Conservation (phyloP, 495 filamentous ascomycete species). For the Chaetomidium leptoderma region DNA sequence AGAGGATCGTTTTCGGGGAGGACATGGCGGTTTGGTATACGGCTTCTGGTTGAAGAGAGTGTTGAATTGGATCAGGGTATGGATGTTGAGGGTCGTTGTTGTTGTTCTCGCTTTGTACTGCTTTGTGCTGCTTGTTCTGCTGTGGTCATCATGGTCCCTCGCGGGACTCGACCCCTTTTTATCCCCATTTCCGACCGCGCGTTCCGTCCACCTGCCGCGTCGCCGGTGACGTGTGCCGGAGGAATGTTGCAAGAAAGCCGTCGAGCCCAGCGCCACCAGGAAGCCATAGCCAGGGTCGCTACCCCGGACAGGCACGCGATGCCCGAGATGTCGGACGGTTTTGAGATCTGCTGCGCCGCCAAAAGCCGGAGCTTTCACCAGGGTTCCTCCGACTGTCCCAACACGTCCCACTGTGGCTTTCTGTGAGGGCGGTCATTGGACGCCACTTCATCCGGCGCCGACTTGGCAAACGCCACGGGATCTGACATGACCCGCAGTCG, state of each 20-base stretch:
- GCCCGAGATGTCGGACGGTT: no score
- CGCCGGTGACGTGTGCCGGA: slow-evolving; percentile 3
- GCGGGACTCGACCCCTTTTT: slow-evolving; percentile 4
- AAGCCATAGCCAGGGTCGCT: not conserved
- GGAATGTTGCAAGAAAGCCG: not conserved
- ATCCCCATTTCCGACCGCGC: not conserved
- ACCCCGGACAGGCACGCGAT: no score
- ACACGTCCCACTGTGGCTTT: slow-evolving; percentile 16
- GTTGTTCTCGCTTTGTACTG: not conserved
- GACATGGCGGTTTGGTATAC: not conserved
- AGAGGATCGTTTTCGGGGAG: slow-evolving; percentile 40
- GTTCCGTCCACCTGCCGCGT: not conserved
- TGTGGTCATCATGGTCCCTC: not conserved
- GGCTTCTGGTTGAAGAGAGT: not conserved
- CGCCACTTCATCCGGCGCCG: not conserved
- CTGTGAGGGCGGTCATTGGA: not conserved
- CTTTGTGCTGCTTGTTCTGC: not conserved
- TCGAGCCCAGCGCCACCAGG: not conserved
- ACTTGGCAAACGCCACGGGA: slow-evolving; percentile 10
- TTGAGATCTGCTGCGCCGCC: not conserved
- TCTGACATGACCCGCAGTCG: slow-evolving; percentile 1
- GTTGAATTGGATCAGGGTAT: not conserved
- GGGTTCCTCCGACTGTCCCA: slow-evolving; percentile 13
- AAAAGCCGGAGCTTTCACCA: not conserved
- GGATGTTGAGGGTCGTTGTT: not conserved